Base-by-base conservation (phyloP, 2,329 filamentous ascomycete genomes). In the Arthrocladium fulminans region DNA sequence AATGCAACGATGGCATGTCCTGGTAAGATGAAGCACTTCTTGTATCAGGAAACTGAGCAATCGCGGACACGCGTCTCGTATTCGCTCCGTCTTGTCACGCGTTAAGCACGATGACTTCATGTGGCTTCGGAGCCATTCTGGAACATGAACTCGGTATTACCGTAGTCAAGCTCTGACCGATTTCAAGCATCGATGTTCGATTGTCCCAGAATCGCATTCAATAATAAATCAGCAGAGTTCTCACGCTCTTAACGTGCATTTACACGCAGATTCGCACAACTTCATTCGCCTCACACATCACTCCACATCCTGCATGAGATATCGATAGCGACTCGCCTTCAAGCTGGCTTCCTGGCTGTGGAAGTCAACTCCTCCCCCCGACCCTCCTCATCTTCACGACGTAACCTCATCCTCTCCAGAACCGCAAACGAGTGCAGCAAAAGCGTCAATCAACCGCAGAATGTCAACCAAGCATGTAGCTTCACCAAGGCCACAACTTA, bases 401-500 rank as follows among this genome's bases (percentile, higher is more conserved):
- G 3, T 10, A 37, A 23, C 44, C 39, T 51, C 43, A 22, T 35
- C 42, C 23, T 45, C 27, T 44, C 12, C 5, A 13, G 17, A 27
- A 12, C 46, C 37, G 17, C 35, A 23, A 35, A 45, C 47, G 37
- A 40, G 25, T 12, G 29, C 29, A 12, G 27, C 22, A 23, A 37
- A 37, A 9, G 47, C 47, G 2, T 23, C 35, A 3, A 37, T 42
- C 15, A 45, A 37, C 27, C 53, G 47, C 13, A 52, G 59, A 37
- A 72, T 73, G 70, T 63, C 66, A 57, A 58, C 63, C 42, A 62
- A 63, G 22, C 23, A 49, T 2, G 38, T 47, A 12, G 53, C 52
- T 3, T 63, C 63, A 19, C 65, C 60, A 40, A 62, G 64, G 47
- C 81, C 81, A 45, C 64, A 60, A 24, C 69, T 88, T 53, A 84